A percentile compares a stretch with the other conserved stretches of the same genome.
Conservation (phyloP, 2,329 filamentous ascomycete species). For the Ophiostoma australiae region DNA sequence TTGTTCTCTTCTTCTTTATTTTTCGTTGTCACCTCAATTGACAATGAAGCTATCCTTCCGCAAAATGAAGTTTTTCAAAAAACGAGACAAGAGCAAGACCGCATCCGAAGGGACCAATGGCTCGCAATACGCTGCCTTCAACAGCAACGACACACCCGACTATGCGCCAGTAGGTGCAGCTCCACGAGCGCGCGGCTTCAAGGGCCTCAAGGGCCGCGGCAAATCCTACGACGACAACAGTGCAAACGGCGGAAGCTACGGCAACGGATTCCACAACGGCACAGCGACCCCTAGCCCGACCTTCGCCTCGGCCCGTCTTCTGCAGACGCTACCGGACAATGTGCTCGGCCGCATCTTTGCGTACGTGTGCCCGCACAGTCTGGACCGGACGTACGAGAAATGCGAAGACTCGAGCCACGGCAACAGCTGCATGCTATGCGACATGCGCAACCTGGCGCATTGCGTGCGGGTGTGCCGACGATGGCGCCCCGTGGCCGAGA, state of each 20-base stretch:
- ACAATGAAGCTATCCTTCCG: slow-evolving; percentile 23
- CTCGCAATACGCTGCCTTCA: slow-evolving; percentile 21
- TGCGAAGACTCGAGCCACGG: slow-evolving; percentile 76
- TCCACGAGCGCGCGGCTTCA: slow-evolving; percentile 20
- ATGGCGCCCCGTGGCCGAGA: slow-evolving; percentile 56
- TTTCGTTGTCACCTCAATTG: not conserved
- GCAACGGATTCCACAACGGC: slow-evolving; percentile 1
- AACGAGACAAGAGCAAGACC: slow-evolving; percentile 34
- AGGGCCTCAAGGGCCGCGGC: slow-evolving; percentile 15
- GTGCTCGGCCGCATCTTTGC: slow-evolving; percentile 73
- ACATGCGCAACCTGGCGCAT: slow-evolving; percentile 80
- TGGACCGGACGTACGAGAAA: slow-evolving; percentile 71
- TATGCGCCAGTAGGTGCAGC: not conserved
- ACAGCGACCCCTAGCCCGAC: slow-evolving; percentile 28
- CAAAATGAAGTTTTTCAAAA: slow-evolving; percentile 36
- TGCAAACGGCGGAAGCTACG: slow-evolving; percentile 11
- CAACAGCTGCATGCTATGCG: slow-evolving; percentile 87
- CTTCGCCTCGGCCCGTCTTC: slow-evolving; percentile 39
- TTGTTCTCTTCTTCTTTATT: not conserved
- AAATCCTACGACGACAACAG: not conserved
- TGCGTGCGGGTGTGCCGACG: slow-evolving; percentile 68
- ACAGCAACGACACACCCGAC: slow-evolving; percentile 28
- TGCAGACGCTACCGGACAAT: slow-evolving; percentile 57
- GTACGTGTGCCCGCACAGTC: slow-evolving; percentile 76
- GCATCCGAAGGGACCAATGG: slow-evolving; percentile 16